Evolutionary conservation across 192 early-diverging fungal species (phyloP).

Genomic region (Coemansia sp.): DNA sequence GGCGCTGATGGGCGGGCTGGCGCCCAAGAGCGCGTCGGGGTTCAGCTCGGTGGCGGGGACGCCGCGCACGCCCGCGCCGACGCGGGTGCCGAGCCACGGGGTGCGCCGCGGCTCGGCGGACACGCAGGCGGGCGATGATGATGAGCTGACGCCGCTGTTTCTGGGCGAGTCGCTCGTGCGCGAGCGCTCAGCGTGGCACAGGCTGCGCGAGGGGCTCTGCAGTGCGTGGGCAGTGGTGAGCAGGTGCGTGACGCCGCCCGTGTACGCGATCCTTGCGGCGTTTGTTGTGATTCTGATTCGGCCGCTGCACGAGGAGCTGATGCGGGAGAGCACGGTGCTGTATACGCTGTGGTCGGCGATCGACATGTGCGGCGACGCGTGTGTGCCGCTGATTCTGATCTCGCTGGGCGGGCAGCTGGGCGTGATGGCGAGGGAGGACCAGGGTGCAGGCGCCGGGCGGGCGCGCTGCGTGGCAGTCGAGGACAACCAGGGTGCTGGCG

Average conservation of each 20-base stretch:
- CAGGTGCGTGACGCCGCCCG: conserved; percentile 63
- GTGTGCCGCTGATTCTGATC: conserved; percentile 73
- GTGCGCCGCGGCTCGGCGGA: too few species aligned
- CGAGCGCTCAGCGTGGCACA: not conserved
- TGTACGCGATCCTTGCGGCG: conserved; percentile 68
- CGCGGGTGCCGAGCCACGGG: too few species aligned
- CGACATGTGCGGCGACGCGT: conserved; percentile 71
- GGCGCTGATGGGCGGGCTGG: conserved; percentile 54
- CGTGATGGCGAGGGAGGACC: conserved; percentile 26
- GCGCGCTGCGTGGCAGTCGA: not conserved
- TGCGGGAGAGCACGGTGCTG: conserved; percentile 56
- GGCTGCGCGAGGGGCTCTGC: not conserved
- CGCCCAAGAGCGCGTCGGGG: conserved; percentile 16
- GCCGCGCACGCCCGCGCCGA: too few species aligned
- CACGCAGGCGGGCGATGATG: not conserved
- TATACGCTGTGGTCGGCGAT: conserved; percentile 64
- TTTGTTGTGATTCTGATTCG: conserved; percentile 65
- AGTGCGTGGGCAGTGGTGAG: conserved; percentile 10
- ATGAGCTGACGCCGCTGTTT: conserved; percentile 38
- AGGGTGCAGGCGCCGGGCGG: not conserved
- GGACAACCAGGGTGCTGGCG: not conserved
- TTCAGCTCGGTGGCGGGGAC: conserved; percentile 38
- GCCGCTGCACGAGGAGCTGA: conserved; percentile 61
- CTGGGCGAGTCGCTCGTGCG: conserved; percentile 21
- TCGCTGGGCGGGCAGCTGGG: conserved; percentile 73